These are phyloP conservation scores for Marasmius tenuissimus DNA, from an alignment of 1,284 basidiomycete species.

Conservation along the genomic window DNA sequence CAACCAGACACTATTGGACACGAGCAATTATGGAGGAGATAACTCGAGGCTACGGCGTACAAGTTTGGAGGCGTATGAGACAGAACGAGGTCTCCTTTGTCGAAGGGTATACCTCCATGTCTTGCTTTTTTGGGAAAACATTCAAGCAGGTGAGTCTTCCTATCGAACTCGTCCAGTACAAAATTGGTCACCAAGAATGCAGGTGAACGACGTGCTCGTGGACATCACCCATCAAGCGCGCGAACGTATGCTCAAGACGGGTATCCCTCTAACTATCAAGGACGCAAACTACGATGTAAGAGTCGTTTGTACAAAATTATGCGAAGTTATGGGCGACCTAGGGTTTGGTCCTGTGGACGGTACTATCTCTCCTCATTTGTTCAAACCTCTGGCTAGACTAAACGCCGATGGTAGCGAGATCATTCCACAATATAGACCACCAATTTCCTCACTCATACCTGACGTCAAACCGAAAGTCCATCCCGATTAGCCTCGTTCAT, in stretches of 20 bases:
- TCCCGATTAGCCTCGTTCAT: constrained; percentile 63
- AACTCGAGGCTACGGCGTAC: constrained; percentile 32
- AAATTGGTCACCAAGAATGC: background rate
- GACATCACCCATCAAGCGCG: constrained; percentile 41
- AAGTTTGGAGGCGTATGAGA: constrained; percentile 37
- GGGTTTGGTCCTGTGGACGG: constrained; percentile 42
- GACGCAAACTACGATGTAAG: constrained; percentile 27
- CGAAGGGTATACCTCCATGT: constrained; percentile 48
- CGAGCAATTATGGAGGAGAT: background rate
- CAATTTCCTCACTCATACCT: constrained; percentile 63
- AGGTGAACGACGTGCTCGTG: constrained; percentile 41
- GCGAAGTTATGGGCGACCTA: constrained; percentile 43
- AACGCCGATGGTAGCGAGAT: constrained; percentile 18
- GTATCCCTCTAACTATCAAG: constrained; percentile 21
- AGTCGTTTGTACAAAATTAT: constrained; percentile 40
- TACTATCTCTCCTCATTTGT: constrained; percentile 20
- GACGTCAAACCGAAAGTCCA: constrained; percentile 43
- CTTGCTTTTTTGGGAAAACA: constrained; percentile 52
- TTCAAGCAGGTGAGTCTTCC: constrained; percentile 37
- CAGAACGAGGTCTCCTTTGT: constrained; percentile 39
- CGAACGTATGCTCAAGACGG: constrained; percentile 28
- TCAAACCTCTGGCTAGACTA: constrained; percentile 1
- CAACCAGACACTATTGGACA: constrained; percentile 1
- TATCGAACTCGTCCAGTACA: background rate
- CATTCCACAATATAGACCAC: constrained; percentile 44